These are phyloP conservation scores for Amaranthus cruentus DNA, from an alignment of 148 eudicot species.

Conservation along the genomic window DNA sequence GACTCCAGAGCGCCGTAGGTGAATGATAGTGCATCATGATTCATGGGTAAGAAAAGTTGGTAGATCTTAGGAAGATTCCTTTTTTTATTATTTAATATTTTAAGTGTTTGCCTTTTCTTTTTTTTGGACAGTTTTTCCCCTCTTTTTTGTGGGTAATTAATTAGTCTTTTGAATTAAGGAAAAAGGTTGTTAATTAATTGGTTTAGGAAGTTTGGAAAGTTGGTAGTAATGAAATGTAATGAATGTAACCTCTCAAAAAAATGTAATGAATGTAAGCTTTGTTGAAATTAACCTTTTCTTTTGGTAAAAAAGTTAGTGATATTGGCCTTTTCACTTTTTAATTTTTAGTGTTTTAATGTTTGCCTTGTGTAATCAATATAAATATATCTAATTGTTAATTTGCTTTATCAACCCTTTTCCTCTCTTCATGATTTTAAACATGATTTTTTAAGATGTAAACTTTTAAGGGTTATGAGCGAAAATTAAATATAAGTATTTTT, in stretches of 20 bases:
- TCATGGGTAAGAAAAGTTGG: not conserved
- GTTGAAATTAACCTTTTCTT: slow-evolving; percentile 18
- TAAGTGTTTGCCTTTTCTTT: slow-evolving; percentile 18
- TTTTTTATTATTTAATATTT: not conserved
- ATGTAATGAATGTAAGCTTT: slow-evolving; percentile 24
- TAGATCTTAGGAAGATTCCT: not conserved
- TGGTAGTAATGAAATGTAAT: slow-evolving; percentile 11
- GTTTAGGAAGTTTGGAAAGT: slow-evolving; percentile 17
- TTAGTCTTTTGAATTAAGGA: slow-evolving; percentile 11
- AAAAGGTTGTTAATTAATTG: slow-evolving; percentile 15
- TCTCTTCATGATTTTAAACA: too few relatives aligned
- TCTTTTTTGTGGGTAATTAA: slow-evolving; percentile 8
- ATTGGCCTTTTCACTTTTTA: slow-evolving; percentile 12
- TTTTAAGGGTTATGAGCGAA: too few relatives aligned
- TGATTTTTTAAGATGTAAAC: too few relatives aligned
- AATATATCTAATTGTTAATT: not conserved
- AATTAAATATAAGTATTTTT: too few relatives aligned
- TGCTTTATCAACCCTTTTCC: not conserved
- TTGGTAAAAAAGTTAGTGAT: slow-evolving; percentile 17
- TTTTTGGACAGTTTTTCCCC: slow-evolving; percentile 23
- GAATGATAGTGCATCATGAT: slow-evolving; percentile 15
- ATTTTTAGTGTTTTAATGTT: slow-evolving; percentile 6
- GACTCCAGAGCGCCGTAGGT: slow-evolving; percentile 68
- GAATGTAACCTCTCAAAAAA: too few relatives aligned
- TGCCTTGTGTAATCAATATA: not conserved